phyloP scores from a whole-genome alignment of 2,329 filamentous ascomycete genomes.

The Aspergillus hortae region DNA sequence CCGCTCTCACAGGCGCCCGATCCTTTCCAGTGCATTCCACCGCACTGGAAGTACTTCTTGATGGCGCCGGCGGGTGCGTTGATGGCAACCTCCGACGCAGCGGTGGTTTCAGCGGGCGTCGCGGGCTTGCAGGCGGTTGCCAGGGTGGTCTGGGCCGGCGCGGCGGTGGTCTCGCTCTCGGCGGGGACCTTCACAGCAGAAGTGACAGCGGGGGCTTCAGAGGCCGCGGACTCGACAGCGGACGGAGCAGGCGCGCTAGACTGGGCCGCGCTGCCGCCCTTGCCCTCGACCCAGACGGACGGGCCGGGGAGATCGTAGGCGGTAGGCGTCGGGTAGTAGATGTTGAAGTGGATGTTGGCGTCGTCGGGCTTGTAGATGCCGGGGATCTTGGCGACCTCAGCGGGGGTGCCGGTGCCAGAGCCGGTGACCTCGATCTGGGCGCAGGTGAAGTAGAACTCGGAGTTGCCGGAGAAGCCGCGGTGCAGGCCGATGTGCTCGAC shows the following conservation, averaged over 20 bases:
- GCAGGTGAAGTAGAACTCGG: constrained; percentile 48
- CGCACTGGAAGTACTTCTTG: constrained; percentile 3
- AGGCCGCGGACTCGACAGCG: not conserved
- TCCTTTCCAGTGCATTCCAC: not conserved
- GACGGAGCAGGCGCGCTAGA: too few species aligned
- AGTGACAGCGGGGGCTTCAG: not conserved
- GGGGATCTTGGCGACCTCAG: constrained; percentile 12
- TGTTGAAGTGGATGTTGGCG: constrained; percentile 13
- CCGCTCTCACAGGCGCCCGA: constrained; percentile 2
- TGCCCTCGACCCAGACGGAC: not conserved
- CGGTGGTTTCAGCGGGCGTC: too few species aligned
- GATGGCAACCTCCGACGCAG: not conserved
- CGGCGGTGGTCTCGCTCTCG: not conserved
- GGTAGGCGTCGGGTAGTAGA: constrained; percentile 5
- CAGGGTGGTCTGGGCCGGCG: not conserved
- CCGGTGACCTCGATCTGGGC: constrained; percentile 44
- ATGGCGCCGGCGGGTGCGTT: not conserved
- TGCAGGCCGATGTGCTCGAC: constrained; percentile 51
- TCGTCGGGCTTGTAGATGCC: constrained; percentile 14
- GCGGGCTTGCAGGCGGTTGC: not conserved
- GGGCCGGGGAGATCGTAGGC: constrained; percentile 6
- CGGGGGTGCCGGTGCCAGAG: constrained; percentile 30
- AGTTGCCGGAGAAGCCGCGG: constrained; percentile 40
- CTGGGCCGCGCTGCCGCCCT: not conserved
- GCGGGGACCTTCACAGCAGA: not conserved